Evolutionary conservation across 176 grass and related monocot genomes (phyloP), one percentile per base, ranked within the genome.

Genomic region (Oryza longistaminata): DNA sequence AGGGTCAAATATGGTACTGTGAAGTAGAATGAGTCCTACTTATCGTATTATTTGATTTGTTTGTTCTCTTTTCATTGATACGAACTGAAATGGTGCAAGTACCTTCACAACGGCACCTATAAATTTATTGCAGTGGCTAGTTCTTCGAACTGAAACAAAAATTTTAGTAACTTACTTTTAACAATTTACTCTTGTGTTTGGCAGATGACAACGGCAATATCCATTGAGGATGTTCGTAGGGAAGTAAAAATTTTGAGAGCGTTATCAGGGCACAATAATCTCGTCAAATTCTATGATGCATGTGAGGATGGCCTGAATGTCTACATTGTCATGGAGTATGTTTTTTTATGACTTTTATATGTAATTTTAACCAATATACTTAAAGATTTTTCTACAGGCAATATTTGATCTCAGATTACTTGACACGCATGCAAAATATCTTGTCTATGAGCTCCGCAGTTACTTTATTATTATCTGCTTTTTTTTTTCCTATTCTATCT

Each of bases 251-350:
- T 99, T 73, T 87, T 99, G 91, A 99, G 96, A 92, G 96, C 96
- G 85, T 82, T 99, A 67, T 99, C 93, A 62, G 93, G 96, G 50
- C 96, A 99, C 82, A 90, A 83, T 78, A 99, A 99, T 85, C 91
- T 99, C 61, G 92, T 99, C 81, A 99, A 91, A 88, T 99, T 96
- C 90, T 94, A 99, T 88, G 96, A 99, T 96, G 93, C 93, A 90
- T 99, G 96, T 96, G 96, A 99, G 91, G 96, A 99, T 78, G 93
- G 90, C 83, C 92, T 96, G 80, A 99, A 99, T 87, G 96, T 99
- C 93, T 99, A 96, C 93, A 81, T 99, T 93, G 93, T 92, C 85
- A 99, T 99, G 96, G 96, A 99, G 96, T 99, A 99, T 91, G 91
- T 92, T 87, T 85, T 92, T 86, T 52, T 83, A 67, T 79, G 60